Conservation (phyloP, 1,139 yeast genomes). For the Zygoascus hellenicus region DNA sequence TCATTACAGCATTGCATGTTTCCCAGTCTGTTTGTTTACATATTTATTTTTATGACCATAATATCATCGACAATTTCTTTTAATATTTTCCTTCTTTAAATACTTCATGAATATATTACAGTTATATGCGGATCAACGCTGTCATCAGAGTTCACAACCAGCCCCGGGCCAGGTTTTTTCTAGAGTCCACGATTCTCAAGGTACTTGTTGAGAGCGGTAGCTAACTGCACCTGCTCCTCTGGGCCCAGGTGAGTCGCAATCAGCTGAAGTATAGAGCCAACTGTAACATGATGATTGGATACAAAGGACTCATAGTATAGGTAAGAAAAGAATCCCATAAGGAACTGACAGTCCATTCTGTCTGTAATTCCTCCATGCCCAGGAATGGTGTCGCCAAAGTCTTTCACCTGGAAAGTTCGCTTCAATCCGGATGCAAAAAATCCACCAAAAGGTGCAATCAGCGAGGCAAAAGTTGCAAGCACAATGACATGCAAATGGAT, state of each 20-base stretch:
- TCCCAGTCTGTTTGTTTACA: no score
- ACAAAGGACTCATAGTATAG: constrained; percentile 89
- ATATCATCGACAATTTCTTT: no score
- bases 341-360: constrained; percentile 94
- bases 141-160: no score
- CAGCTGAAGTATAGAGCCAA: constrained; percentile 68
- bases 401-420: constrained; percentile 93
- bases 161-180: background rate
- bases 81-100: no score
- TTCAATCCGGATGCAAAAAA: constrained; percentile 95
- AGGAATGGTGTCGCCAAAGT: constrained; percentile 87
- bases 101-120: no score
- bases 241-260: constrained; percentile 66
- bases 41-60: no score
- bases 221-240: constrained; percentile 60
- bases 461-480: constrained; percentile 89
- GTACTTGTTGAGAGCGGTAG: constrained; percentile 56
- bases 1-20: no score
- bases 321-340: constrained; percentile 95
- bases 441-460: constrained; percentile 98
- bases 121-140: no score
- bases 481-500: constrained; percentile 82
- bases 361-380: constrained; percentile 99
- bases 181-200: constrained; percentile 34
- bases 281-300: constrained; percentile 56